Base-by-base conservation (phyloP, 257 asterid genomes). In the Verbena officinalis region DNA sequence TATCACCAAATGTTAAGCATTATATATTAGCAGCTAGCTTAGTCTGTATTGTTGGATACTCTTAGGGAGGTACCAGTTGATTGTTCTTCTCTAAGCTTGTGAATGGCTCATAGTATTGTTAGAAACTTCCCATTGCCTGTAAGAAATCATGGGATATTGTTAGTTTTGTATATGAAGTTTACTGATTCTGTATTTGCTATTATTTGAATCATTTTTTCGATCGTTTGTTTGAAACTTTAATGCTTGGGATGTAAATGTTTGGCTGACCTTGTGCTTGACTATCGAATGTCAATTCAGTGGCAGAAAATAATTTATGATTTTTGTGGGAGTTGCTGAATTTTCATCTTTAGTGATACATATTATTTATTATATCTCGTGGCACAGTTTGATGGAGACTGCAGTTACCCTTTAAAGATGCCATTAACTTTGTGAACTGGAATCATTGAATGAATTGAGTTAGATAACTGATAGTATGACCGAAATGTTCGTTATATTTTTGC, bases 101-200 rank as follows among this genome's bases (percentile, higher is more conserved):
- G 43, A 68, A 24, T 36, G 9, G 5, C 12, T 19, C 14, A 51
- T 9, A 20, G 16, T 17, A 53, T 15, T 43, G 39, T 39, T 69
- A 22, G 67, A 9, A 55, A 34, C 30, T 11, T 56, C 16, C 20
- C 38, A 38, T 19, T 23, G 20, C 48, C 13, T 34, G 14, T 64
- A 22, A 24, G 27, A 38, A 38, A 15, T 39, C 49, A 14, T 36
- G 16, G 33, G 22, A 11, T 31, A 33, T 21, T 39, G 48, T 49
- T 54, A 3, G 12, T 34, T 40, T 58, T 27, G 24, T 42, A 51
- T 15, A 50, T 66, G 14, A 55, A 38, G 56, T 63, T 55, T 52
- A 21, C 14, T 42, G 5, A 22, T 11, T 12, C 8, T 51, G 9
- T 65, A 10, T 39, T 19, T 40, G 4, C 36, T 22, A 53, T 13